A percentile compares a stretch with the other conserved stretches of the same genome.
phyloP scores from a whole-genome alignment of 441 rosid genomes.

The Omphalea diandra region DNA sequence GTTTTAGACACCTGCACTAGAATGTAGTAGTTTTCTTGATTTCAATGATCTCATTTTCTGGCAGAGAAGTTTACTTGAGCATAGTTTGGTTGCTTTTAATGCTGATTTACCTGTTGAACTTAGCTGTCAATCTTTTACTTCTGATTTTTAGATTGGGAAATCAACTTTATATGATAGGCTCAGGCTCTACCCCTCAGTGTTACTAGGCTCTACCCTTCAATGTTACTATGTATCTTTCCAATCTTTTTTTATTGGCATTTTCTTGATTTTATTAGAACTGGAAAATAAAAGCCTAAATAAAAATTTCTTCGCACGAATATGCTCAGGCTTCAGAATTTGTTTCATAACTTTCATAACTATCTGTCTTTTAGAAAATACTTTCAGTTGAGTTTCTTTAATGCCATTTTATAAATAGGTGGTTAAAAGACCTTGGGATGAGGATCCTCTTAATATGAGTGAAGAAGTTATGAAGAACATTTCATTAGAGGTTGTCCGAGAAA shows the following conservation, averaged over 20 bases:
- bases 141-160: not conserved
- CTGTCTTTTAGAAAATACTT: constrained; percentile 10
- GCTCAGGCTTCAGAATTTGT: constrained; percentile 12
- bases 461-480: constrained; percentile 89
- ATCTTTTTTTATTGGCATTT: not conserved
- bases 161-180: not conserved
- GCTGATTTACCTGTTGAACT: not conserved
- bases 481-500: constrained; percentile 89
- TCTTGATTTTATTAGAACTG: not conserved
- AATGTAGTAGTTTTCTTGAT: not conserved
- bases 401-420: constrained; percentile 57
- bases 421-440: constrained; percentile 93
- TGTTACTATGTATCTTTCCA: not conserved
- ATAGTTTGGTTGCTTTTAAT: not conserved
- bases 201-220: not conserved
- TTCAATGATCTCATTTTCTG: not conserved
- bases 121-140: not conserved
- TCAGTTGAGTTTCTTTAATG: constrained; percentile 24
- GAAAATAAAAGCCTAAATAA: not conserved
- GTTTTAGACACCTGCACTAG: not conserved
- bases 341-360: not conserved
- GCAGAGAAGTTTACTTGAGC: not conserved
- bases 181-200: not conserved
- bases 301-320: not conserved
- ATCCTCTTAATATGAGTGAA: constrained; percentile 76